Conservation (phyloP, 225 moss, liverwort and hornwort species). For the Rhytidiadelphus loreus region DNA sequence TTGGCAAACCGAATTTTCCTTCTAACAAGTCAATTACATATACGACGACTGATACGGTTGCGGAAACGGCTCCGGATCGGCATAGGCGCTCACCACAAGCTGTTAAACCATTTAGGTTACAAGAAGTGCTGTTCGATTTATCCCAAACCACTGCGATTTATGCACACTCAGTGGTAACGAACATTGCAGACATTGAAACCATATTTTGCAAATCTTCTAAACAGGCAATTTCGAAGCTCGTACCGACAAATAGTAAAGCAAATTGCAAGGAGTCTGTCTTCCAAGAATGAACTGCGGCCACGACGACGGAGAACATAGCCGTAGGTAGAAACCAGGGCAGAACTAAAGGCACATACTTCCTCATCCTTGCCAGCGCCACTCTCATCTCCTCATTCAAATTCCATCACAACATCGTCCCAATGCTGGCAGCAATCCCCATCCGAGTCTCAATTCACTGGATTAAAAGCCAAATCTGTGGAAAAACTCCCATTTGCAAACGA, state of each 20-base stretch:
- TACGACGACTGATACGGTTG: not conserved
- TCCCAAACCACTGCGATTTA: not conserved
- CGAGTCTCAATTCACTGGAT: not conserved
- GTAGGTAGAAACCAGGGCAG: constrained; percentile 51
- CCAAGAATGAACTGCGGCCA: constrained; percentile 54
- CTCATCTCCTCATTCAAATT: not conserved
- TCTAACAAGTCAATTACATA: not conserved
- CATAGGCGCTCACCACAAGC: not conserved
- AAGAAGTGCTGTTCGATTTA: not conserved
- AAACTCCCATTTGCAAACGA: not conserved
- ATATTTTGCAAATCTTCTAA: not conserved
- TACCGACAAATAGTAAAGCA: constrained; percentile 45
- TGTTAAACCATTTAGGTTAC: not conserved
- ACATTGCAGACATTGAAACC: not conserved
- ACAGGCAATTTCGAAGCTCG: not conserved
- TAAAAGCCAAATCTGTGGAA: not conserved
- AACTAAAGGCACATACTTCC: constrained; percentile 29
- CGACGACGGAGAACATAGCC: constrained; percentile 39
- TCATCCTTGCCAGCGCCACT: constrained; percentile 12
- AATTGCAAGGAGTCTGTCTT: constrained; percentile 36
- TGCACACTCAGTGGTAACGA: not conserved
- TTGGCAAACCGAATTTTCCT: not conserved
- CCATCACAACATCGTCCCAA: not conserved
- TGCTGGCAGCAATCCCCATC: not conserved
- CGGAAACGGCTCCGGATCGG: not conserved